Evolutionary conservation across 257 asterid genomes (phyloP).

Genomic region (Solanum pinnatisectum): DNA sequence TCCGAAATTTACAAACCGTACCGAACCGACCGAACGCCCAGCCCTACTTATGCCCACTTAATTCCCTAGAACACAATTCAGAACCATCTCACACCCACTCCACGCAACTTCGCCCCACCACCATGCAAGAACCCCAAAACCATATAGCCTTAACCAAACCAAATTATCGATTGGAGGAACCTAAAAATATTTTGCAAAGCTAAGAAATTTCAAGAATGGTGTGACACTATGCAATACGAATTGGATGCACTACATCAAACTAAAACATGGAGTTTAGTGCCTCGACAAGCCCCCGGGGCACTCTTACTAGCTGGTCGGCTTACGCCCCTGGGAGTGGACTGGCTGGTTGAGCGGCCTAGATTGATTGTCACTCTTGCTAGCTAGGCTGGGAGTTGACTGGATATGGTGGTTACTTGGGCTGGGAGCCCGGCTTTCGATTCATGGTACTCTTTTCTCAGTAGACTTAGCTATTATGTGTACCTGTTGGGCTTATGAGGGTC

Average conservation of each 20-base stretch:
- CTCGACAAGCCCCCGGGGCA: background rate
- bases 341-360: background rate
- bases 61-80: background rate
- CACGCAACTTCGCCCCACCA: background rate
- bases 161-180: background rate
- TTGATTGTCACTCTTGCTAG: background rate
- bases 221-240: background rate
- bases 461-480: no score
- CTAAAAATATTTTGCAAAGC: background rate
- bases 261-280: background rate
- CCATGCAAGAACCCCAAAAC: background rate
- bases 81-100: background rate
- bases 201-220: background rate
- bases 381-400: background rate
- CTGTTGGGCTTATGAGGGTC: no score
- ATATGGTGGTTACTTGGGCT: no score
- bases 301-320: background rate
- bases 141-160: background rate
- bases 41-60: background rate
- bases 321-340: background rate
- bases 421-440: no score
- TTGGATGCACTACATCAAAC: background rate
- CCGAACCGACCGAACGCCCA: no score
- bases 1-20: no score
- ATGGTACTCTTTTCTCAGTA: no score